Conservation (phyloP, 352 stramenopile genomes). For the Pelagophyceae sp. region DNA sequence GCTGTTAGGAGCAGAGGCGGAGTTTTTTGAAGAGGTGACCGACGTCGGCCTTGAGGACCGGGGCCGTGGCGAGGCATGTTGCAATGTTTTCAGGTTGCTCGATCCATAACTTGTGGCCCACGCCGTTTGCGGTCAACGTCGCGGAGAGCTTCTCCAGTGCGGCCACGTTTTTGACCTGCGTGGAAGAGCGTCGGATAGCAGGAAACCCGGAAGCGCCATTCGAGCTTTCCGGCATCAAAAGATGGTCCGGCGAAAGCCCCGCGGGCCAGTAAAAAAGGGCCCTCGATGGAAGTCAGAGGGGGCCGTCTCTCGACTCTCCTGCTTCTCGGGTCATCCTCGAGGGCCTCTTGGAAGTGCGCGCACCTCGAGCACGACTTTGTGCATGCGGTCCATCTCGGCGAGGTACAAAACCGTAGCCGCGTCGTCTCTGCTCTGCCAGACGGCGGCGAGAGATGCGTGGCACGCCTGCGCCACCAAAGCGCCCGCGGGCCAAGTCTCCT, state of each 20-base stretch:
- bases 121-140: conserved; percentile 7
- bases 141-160: conserved; percentile 13
- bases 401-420: conserved; percentile 13
- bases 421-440: conserved; percentile 16
- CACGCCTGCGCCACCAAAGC: conserved; percentile 17
- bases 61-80: conserved; percentile 26
- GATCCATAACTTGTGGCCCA: conserved; percentile 27
- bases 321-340: no score
- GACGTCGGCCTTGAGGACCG: neutral
- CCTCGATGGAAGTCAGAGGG: no score
- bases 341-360: no score
- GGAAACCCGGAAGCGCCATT: no score
- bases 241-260: no score
- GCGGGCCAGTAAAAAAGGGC: no score
- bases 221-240: no score
- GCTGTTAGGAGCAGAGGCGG: neutral
- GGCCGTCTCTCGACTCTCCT: no score
- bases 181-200: no score
- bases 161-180: conserved; percentile 24
- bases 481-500: neutral
- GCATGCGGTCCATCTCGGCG: conserved; percentile 25
- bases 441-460: conserved; percentile 24
- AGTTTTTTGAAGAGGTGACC: neutral
- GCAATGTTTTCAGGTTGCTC: conserved; percentile 30
- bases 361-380: conserved; percentile 28